These are phyloP conservation scores for Yarrowia galli DNA, from an alignment of 1,139 yeast species.

Conservation along the genomic window DNA sequence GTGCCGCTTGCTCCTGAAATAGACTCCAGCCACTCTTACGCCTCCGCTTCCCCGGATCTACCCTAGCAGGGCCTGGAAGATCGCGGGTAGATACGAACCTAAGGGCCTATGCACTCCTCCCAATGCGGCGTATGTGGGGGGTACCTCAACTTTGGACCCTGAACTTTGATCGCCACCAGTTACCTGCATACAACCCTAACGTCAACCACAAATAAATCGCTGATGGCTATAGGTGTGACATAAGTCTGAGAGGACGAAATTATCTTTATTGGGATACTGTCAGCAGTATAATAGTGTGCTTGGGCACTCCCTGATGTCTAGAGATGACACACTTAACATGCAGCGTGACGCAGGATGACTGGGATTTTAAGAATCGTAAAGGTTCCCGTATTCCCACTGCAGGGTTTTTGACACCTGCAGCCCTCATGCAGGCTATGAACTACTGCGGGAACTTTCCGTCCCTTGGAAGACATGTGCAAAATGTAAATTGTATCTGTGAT, in stretches of 20 bases:
- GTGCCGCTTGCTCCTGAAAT: conserved; percentile 8
- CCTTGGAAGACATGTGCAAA: background rate
- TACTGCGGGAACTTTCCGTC: conserved; percentile 10
- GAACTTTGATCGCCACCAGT: background rate
- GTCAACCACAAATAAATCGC: background rate
- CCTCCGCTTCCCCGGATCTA: conserved; percentile 9
- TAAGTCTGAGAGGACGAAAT: no score
- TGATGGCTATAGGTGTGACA: no score
- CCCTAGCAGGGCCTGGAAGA: background rate
- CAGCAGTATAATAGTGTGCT: no score
- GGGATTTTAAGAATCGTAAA: background rate
- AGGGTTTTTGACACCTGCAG: conserved; percentile 9
- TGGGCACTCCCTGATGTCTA: no score
- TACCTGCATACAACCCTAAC: background rate
- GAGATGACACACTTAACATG: background rate
- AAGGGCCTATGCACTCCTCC: background rate
- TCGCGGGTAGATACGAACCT: conserved; percentile 11
- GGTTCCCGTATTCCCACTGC: background rate
- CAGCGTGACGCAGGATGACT: background rate
- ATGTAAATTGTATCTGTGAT: background rate
- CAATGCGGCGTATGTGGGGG: background rate
- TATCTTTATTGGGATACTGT: no score
- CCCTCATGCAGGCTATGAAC: background rate
- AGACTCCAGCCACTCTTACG: background rate
- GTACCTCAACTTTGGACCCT: background rate